These are phyloP conservation scores for Favolaschia claudopus DNA, from an alignment of 768 basidiomycete species.

Conservation along the genomic window DNA sequence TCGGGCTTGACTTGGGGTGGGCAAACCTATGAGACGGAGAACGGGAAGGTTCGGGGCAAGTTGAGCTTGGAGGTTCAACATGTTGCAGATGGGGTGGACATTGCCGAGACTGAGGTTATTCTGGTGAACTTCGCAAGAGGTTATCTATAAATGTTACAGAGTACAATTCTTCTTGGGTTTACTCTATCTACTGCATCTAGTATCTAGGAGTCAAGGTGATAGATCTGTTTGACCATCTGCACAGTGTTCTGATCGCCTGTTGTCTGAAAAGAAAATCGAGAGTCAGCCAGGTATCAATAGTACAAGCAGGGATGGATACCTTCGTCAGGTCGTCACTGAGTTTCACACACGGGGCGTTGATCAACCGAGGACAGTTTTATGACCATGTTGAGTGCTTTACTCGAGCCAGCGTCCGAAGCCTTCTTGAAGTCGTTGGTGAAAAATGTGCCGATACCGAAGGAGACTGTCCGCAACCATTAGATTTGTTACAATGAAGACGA, in stretches of 20 bases:
- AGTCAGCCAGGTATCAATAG: neutral
- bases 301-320: constrained; percentile 35
- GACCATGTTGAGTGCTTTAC: constrained; percentile 91
- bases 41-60: constrained; percentile 48
- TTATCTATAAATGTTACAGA: neutral
- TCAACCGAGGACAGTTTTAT: constrained; percentile 88
- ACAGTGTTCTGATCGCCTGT: constrained; percentile 73
- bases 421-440: constrained; percentile 88
- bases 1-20: constrained; percentile 65
- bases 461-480: constrained; percentile 52
- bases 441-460: constrained; percentile 94
- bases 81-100: constrained; percentile 36
- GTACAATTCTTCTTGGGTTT: neutral
- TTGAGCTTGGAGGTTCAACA: constrained; percentile 32
- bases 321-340: constrained; percentile 93
- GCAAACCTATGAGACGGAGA: constrained; percentile 60
- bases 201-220: constrained; percentile 38
- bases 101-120: constrained; percentile 44
- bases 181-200: neutral
- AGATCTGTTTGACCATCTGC: constrained; percentile 62
- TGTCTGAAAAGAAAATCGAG: constrained; percentile 51
- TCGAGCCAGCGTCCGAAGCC: constrained; percentile 59
- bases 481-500: neutral
- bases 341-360: constrained; percentile 83
- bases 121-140: constrained; percentile 27